phyloP scores from a whole-genome alignment of 345 rosid species.

The Hibiscus mutabilis region DNA sequence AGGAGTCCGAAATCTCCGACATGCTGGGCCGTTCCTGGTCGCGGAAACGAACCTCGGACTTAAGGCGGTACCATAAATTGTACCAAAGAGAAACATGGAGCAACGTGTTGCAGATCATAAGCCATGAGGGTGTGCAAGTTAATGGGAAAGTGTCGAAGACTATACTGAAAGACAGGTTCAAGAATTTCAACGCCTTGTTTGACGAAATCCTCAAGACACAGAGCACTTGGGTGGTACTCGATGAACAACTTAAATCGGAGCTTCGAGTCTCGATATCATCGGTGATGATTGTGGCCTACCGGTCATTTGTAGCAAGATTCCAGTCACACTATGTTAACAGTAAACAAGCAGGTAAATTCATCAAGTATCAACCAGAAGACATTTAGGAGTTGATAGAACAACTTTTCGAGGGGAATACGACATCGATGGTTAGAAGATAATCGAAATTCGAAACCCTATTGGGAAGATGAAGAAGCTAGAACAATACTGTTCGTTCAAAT shows the following conservation, averaged over 20 bases:
- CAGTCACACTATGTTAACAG: slow-evolving; percentile 57
- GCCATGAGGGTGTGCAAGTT: slow-evolving; percentile 57
- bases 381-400: slow-evolving; percentile 63
- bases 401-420: slow-evolving; percentile 67
- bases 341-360: slow-evolving; percentile 62
- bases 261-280: slow-evolving; percentile 73
- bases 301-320: slow-evolving; percentile 71
- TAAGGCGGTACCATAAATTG: slow-evolving; percentile 71
- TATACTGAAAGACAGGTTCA: slow-evolving; percentile 70
- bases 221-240: slow-evolving; percentile 78
- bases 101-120: slow-evolving; percentile 47
- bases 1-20: slow-evolving; percentile 53
- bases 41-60: slow-evolving; percentile 52
- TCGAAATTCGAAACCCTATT: too few relatives aligned
- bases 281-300: slow-evolving; percentile 77
- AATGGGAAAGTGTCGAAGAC: slow-evolving; percentile 62
- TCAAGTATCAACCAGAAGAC: slow-evolving; percentile 86
- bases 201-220: slow-evolving; percentile 89
- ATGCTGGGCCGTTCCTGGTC: slow-evolving; percentile 58
- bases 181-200: slow-evolving; percentile 62
- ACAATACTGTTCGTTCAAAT: neutral
- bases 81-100: slow-evolving; percentile 90
- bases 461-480: neutral
- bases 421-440: slow-evolving; percentile 28
- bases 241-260: slow-evolving; percentile 87